phyloP scores from a whole-genome alignment of 192 early-diverging fungal genomes.

The Martensiomyces pterosporus region DNA sequence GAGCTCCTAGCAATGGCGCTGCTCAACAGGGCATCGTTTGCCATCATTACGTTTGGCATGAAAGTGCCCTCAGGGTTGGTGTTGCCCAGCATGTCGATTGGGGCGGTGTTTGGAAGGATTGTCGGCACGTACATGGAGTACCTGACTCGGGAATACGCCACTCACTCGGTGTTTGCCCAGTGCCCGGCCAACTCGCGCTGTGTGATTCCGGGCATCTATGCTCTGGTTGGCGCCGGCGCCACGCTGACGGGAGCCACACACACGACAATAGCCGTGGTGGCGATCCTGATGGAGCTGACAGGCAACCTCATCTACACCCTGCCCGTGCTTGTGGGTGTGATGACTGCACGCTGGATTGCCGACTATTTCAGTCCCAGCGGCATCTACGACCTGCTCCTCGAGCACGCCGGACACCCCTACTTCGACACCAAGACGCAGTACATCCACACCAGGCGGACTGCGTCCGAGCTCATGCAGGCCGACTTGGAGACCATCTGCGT shows the following conservation, averaged over 20 bases:
- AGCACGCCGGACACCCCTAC: slow-evolving; percentile 67
- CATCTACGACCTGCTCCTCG: slow-evolving; percentile 74
- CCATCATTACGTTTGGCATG: slow-evolving; percentile 53
- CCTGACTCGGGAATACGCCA: slow-evolving; percentile 33
- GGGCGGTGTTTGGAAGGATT: slow-evolving; percentile 50
- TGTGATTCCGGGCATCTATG: slow-evolving; percentile 69
- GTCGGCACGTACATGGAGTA: slow-evolving; percentile 48
- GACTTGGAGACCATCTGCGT: slow-evolving; percentile 66
- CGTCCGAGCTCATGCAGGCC: slow-evolving; percentile 59
- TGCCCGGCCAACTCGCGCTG: slow-evolving; percentile 51
- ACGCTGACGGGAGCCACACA: slow-evolving; percentile 56
- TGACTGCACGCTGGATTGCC: slow-evolving; percentile 68
- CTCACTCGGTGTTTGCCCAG: slow-evolving; percentile 39
- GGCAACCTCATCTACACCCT: slow-evolving; percentile 70
- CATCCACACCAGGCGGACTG: slow-evolving; percentile 56
- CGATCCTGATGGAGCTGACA: slow-evolving; percentile 79
- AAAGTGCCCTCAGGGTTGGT: slow-evolving; percentile 54
- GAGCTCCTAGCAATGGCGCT: slow-evolving; percentile 45
- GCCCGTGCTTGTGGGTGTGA: slow-evolving; percentile 56
- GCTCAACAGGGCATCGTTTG: slow-evolving; percentile 46
- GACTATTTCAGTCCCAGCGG: slow-evolving; percentile 64
- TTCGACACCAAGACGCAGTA: slow-evolving; percentile 73
- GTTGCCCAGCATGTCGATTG: slow-evolving; percentile 54
- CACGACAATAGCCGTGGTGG: slow-evolving; percentile 59
- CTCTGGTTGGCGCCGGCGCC: slow-evolving; percentile 56